A percentile compares a stretch with the other conserved stretches of the same genome.
Evolutionary conservation across 2,329 filamentous ascomycete species (phyloP).

Genomic region (Alternaria gansuensis): DNA sequence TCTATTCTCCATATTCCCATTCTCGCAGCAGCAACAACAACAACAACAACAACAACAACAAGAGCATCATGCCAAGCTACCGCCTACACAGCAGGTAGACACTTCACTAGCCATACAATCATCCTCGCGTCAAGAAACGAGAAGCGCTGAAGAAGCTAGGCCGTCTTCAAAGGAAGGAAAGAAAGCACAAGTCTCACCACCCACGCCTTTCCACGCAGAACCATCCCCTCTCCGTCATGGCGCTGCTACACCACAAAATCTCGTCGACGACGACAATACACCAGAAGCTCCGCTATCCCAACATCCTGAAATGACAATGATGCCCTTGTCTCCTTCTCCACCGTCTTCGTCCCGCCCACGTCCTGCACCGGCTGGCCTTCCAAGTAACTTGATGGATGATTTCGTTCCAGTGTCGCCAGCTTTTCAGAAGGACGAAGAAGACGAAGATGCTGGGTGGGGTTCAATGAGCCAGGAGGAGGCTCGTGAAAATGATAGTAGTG

Average conservation of each 20-base stretch:
- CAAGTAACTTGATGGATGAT: slow-evolving; percentile 48
- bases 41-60: slow-evolving; percentile 37
- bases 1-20: slow-evolving; percentile 50
- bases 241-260: slow-evolving; percentile 20
- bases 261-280: slow-evolving; percentile 10
- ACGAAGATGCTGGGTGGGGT: slow-evolving; percentile 49
- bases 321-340: slow-evolving; percentile 43
- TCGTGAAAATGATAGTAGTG: slow-evolving; percentile 20
- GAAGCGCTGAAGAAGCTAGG: background rate
- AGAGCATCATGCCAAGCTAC: slow-evolving; percentile 43
- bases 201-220: background rate
- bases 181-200: background rate
- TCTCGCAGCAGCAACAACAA: slow-evolving; percentile 42
- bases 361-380: slow-evolving; percentile 37
- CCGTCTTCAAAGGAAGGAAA: slow-evolving; percentile 13
- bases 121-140: slow-evolving; percentile 2
- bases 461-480: slow-evolving; percentile 43
- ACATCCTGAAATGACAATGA: slow-evolving; percentile 46
- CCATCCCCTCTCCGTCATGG: background rate
- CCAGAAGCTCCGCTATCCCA: slow-evolving; percentile 24
- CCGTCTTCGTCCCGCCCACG: slow-evolving; percentile 19
- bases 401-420: slow-evolving; percentile 42
- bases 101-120: slow-evolving; percentile 9
- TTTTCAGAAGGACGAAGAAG: slow-evolving; percentile 32
- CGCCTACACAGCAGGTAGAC: slow-evolving; percentile 34